These are phyloP conservation scores for Lodderomyces beijingensis DNA, from an alignment of 1,139 yeast genomes.

Conservation along the genomic window DNA sequence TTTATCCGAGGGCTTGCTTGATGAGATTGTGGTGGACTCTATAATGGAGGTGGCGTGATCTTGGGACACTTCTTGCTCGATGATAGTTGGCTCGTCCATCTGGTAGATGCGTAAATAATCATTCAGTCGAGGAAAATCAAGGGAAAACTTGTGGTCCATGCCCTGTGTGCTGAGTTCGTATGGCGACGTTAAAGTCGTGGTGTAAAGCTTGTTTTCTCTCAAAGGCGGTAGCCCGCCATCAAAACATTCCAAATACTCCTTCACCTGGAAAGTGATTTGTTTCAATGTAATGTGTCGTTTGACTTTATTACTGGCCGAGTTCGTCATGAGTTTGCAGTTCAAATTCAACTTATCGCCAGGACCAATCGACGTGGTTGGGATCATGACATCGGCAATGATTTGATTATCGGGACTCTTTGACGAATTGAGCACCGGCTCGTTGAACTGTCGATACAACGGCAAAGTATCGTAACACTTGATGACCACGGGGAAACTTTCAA, in stretches of 20 bases:
- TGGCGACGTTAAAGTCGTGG: conserved; percentile 25
- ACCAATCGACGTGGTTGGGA: conserved; percentile 48
- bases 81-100: conserved; percentile 7
- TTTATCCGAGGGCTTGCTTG: conserved; percentile 16
- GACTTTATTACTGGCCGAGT: conserved; percentile 29
- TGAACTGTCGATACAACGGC: conserved; percentile 51
- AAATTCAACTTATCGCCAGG: conserved; percentile 44
- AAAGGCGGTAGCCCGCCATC: conserved; percentile 45
- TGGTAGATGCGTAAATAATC: conserved; percentile 25
- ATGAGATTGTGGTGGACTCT: conserved; percentile 13
- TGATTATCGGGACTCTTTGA: conserved; percentile 38
- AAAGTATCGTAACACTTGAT: conserved; percentile 49
- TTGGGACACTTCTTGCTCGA: conserved; percentile 6
- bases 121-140: conserved; percentile 35
- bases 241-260: conserved; percentile 46
- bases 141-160: conserved; percentile 20
- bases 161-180: conserved; percentile 31
- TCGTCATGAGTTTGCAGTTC: conserved; percentile 34
- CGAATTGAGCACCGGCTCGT: conserved; percentile 44
- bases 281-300: conserved; percentile 40
- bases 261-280: conserved; percentile 43
- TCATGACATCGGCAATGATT: conserved; percentile 36
- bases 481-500: conserved; percentile 43
- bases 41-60: conserved; percentile 11
- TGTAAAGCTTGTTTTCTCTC: conserved; percentile 29